These are phyloP conservation scores for Wickerhamomyces alni DNA, from an alignment of 805 yeast genomes.

Conservation along the genomic window DNA sequence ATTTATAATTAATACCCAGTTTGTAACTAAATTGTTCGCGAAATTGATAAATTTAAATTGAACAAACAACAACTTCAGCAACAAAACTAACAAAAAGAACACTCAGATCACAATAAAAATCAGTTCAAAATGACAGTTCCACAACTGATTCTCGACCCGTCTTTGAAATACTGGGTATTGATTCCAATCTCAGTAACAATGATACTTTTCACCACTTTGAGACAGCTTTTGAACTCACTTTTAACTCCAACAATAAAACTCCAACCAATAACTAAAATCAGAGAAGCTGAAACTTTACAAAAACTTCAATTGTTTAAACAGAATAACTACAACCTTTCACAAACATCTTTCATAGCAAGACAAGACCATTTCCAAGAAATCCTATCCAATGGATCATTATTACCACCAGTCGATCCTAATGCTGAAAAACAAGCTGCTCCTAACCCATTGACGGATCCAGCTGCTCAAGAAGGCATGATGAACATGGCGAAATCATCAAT, in stretches of 20 bases:
- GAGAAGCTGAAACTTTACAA: conserved; percentile 59
- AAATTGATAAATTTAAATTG: no score
- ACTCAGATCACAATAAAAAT: no score
- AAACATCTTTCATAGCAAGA: conserved; percentile 47
- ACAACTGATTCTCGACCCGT: conserved; percentile 70
- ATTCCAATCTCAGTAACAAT: conserved; percentile 85
- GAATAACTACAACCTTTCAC: conserved; percentile 47
- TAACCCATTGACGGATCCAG: conserved; percentile 69
- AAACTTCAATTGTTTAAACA: conserved; percentile 52
- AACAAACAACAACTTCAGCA: not conserved
- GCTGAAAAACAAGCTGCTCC: conserved; percentile 30
- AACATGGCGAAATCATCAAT: conserved; percentile 75
- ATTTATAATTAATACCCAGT: no score
- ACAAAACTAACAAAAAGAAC: no score
- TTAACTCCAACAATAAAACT: conserved; percentile 51
- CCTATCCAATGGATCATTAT: conserved; percentile 48
- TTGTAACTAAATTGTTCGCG: not conserved
- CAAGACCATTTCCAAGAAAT: conserved; percentile 40
- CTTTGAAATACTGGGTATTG: conserved; percentile 82
- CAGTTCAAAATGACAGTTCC: conserved; percentile 30
- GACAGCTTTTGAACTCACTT: conserved; percentile 61
- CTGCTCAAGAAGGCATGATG: conserved; percentile 65
- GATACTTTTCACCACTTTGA: conserved; percentile 78
- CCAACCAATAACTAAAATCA: conserved; percentile 41
- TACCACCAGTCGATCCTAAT: conserved; percentile 38